Conservation (phyloP, 768 basidiomycete species). For the Leccinum olivaceopallidum region DNA sequence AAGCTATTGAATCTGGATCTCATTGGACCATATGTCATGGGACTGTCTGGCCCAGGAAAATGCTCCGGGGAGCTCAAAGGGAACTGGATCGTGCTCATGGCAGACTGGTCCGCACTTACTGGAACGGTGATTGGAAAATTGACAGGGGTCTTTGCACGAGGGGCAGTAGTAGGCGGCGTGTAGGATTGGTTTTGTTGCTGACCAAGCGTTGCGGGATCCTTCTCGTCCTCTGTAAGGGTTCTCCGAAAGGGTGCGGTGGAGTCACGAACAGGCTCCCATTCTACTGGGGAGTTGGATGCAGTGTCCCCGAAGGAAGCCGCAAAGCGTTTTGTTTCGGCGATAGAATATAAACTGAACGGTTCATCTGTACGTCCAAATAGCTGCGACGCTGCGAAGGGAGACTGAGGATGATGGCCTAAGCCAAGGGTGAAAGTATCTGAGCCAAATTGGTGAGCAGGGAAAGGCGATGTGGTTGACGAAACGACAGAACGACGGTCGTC, state of each 20-base stretch:
- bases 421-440: slow-evolving; percentile 39
- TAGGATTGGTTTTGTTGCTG: slow-evolving; percentile 36
- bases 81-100: slow-evolving; percentile 77
- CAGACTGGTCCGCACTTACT: slow-evolving; percentile 46
- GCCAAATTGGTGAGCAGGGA: slow-evolving; percentile 78
- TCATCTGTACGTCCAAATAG: slow-evolving; percentile 79
- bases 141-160: slow-evolving; percentile 52
- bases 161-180: slow-evolving; percentile 32
- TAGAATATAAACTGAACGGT: slow-evolving; percentile 79
- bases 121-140: slow-evolving; percentile 59
- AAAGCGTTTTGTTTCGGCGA: slow-evolving; percentile 69
- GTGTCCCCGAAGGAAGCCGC: slow-evolving; percentile 55
- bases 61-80: slow-evolving; percentile 79
- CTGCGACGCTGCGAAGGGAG: slow-evolving; percentile 86
- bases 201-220: slow-evolving; percentile 48
- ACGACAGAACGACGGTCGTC: slow-evolving; percentile 82
- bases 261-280: slow-evolving; percentile 50
- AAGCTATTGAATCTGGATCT: slow-evolving; percentile 71
- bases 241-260: slow-evolving; percentile 77
- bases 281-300: slow-evolving; percentile 48
- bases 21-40: slow-evolving; percentile 46
- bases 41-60: slow-evolving; percentile 50
- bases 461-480: slow-evolving; percentile 68
- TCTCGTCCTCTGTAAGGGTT: slow-evolving; percentile 75
- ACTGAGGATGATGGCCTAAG: slow-evolving; percentile 63